Evolutionary conservation across 2,329 filamentous ascomycete genomes (phyloP), one percentile per base, ranked within the genome.

Genomic region (Phaeoacremonium minimum): DNA sequence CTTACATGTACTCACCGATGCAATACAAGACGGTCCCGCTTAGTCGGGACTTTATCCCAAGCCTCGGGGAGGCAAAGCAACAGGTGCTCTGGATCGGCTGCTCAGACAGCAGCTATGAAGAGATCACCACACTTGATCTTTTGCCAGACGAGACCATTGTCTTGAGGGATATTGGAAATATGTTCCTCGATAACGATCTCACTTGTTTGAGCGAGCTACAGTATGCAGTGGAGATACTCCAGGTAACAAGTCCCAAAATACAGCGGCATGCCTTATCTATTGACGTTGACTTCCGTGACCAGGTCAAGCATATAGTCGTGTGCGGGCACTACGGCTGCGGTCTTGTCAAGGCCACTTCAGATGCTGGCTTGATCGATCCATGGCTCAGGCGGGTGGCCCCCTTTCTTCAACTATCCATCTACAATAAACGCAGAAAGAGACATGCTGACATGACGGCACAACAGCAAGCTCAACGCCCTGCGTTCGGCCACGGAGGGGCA

Each of bases 291-390:
- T 17, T 15, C 5, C 15, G 15, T 18, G 17, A n/a, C 20, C 18
- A 31, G 37, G 32, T 40, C 7, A 36, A 29, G n/a, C 41, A 43
- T 28, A 16, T 43, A 12, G 31, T 43, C 31, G 22, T 43, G 33
- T 40, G 37, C 28, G 41, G 41, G 15, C 41, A 43, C 32, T 43
- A 43, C 34, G 41, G 35, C 16, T 43, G 41, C 33, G 41, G 32
- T 11, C 20, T 40, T 26, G 37, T 43, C 14, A 43, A 37, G 41
- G 19, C 37, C 7, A 17, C 31, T 4, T 29, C 18, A 15, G 29
- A 31, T 12, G 22, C 18, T 17, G 37, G 38, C 13, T 18, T 37
- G 17, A 29, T 18, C 14, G 41, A 35, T n/a, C 38, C 41, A 5
- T 43, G 41, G 37, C 33, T 31, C n/a, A 34, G 31, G 41, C 40